Evolutionary conservation across 139 green algal species (phyloP).

Genomic region (Spirogloea muscicola): DNA sequence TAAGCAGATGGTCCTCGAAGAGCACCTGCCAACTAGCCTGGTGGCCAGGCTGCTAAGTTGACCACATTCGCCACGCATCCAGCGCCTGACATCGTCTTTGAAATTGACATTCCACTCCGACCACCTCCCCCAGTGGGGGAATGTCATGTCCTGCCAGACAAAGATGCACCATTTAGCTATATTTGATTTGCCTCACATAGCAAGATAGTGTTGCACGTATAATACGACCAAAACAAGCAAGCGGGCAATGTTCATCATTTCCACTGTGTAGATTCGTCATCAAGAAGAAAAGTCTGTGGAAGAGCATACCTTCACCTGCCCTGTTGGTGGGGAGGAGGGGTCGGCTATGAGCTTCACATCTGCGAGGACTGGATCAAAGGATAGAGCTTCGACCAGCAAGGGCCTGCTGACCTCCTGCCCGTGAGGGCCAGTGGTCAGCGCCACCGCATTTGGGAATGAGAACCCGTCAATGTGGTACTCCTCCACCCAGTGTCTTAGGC

Average conservation of each 20-base stretch:
- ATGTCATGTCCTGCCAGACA: constrained; percentile 66
- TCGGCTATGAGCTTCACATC: constrained; percentile 94
- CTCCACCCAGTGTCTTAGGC: constrained; percentile 80
- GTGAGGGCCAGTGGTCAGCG: constrained; percentile 70
- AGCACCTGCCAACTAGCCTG: constrained; percentile 38
- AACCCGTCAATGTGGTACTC: constrained; percentile 79
- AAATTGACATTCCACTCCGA: constrained; percentile 94
- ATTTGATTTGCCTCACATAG: not conserved
- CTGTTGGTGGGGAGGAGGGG: constrained; percentile 53
- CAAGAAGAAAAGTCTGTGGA: not conserved
- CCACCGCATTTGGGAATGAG: constrained; percentile 87
- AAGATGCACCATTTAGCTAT: not conserved
- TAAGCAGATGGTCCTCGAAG: not conserved
- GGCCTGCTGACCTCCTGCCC: constrained; percentile 67
- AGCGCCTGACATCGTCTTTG: constrained; percentile 78
- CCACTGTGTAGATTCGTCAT: not conserved
- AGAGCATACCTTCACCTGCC: not conserved
- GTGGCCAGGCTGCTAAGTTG: constrained; percentile 47
- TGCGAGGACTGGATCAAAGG: constrained; percentile 82
- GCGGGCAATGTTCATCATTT: constrained; percentile 1
- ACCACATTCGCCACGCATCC: constrained; percentile 54
- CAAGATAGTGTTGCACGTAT: not conserved
- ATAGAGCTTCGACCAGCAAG: constrained; percentile 67
- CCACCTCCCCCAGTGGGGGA: constrained; percentile 82
- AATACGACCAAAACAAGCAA: constrained; percentile 4